Evolutionary conservation across 345 rosid genomes (phyloP), one percentile per base, ranked within the genome.

Genomic region (Dipteronia sinensis): DNA sequence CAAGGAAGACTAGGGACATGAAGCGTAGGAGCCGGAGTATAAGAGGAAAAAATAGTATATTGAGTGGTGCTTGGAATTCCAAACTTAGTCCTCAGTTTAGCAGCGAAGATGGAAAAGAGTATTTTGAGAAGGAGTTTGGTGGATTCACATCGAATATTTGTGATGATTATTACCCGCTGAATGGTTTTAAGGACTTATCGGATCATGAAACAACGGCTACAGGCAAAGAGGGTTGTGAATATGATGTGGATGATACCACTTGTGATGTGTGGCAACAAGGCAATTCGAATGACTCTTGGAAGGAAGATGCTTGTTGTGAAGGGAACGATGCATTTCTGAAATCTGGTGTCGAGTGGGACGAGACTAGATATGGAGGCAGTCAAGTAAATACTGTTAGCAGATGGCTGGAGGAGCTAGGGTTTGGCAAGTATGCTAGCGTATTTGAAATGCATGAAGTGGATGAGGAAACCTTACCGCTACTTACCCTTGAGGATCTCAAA

Each of bases 381-480:
- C 59, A 73, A 78, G 78, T 61, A 71, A 77, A 71, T 31, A 58
- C 63, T 13, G 92, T 89, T 23, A 59, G 73, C 19, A 74, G 82
- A 74, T 89, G 92, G 92, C 44, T 89, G 73, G 90, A 87, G 77
- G 88, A 79, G 34, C 67, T 55, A 23, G 93, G 93, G n/a, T 82
- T 87, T 38, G 85, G 91, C 4, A 82, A 80, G 78, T 89, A 87
- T 49, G 87, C 88, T 13, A 74, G 76, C 15, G 20, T 85, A 34
- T 89, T 89, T 7, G 84, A 85, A 72, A 77, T 82, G 84, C 93
- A 89, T 64, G 88, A 87, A 79, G 93, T 87, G 63, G 93, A 89
- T 47, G 82, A 83, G 68, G 88, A 87, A 75, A 76, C 86, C 51
- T 56, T 89, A 81, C 91, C 89, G 0, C 76, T 86, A 1, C 89